These are phyloP conservation scores for Neofusicoccum ribis DNA, from an alignment of 2,329 filamentous ascomycete genomes.

Conservation along the genomic window DNA sequence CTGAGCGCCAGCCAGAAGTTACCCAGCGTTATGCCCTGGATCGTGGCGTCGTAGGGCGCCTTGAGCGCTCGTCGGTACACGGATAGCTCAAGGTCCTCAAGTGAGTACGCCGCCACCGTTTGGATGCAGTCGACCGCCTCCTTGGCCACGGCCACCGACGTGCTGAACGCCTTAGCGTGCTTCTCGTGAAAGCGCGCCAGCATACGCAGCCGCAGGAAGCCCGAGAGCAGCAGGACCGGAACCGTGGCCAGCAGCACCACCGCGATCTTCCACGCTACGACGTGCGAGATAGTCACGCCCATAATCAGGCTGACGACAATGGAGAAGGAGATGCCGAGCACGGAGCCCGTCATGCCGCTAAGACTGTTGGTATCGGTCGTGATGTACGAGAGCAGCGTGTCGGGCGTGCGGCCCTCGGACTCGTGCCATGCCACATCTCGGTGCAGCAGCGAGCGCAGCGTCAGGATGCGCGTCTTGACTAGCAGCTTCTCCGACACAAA, in stretches of 20 bases:
- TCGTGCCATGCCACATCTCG: conserved; percentile 12
- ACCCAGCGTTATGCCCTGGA: conserved; percentile 40
- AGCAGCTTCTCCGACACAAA: conserved; percentile 4
- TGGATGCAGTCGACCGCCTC: conserved; percentile 46
- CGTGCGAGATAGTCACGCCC: conserved; percentile 29
- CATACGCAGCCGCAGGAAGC: conserved; percentile 84
- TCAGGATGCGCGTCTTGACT: conserved; percentile 4
- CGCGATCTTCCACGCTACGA: conserved; percentile 79
- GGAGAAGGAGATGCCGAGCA: conserved; percentile 59
- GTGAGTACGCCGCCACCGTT: conserved; percentile 42
- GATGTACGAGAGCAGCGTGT: conserved; percentile 1
- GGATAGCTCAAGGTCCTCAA: conserved; percentile 38
- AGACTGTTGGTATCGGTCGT: conserved; percentile 2
- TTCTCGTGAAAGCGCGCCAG: conserved; percentile 73
- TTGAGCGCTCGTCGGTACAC: conserved; percentile 39
- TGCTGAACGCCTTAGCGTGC: conserved; percentile 40
- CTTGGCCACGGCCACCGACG: conserved; percentile 42
- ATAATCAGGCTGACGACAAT: conserved; percentile 57
- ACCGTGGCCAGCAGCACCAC: conserved; percentile 79
- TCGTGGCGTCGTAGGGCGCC: conserved; percentile 28
- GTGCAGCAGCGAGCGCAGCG: conserved; percentile 1
- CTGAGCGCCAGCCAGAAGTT: conserved; percentile 14
- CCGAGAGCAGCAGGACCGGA: conserved; percentile 73
- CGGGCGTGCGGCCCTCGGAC: conserved; percentile 6
- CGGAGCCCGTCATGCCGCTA: not conserved